Evolutionary conservation across 208 protist species (phyloP).

Genomic region (Wallacemonas collosoma): DNA sequence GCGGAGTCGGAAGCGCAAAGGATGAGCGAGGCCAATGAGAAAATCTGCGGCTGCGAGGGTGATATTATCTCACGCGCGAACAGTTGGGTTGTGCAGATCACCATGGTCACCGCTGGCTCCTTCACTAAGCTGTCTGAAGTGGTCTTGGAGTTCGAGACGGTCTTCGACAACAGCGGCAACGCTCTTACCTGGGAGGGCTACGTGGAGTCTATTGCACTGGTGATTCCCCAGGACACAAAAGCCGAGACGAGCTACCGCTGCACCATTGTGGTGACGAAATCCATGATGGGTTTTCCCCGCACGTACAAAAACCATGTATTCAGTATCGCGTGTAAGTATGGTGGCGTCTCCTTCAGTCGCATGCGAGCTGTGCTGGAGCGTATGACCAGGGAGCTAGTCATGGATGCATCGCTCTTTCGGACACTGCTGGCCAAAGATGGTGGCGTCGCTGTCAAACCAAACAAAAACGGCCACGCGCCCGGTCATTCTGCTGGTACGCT

Average conservation of each 20-base stretch:
- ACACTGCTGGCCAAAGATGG: too few species aligned
- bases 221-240: background rate
- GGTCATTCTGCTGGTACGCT: too few species aligned
- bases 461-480: too few species aligned
- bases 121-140: slow-evolving; percentile 4
- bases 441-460: too few species aligned
- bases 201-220: background rate
- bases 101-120: slow-evolving; percentile 3
- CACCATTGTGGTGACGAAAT: background rate
- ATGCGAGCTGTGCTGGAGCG: background rate
- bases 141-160: slow-evolving; percentile 1
- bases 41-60: too few species aligned
- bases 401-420: too few species aligned
- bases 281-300: background rate
- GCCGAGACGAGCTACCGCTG: background rate
- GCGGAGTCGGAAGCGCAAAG: background rate
- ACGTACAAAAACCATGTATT: too few species aligned
- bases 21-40: background rate
- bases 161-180: too few species aligned
- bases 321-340: background rate
- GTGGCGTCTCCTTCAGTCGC: background rate
- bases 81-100: background rate
- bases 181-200: slow-evolving; percentile 3
- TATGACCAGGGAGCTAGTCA: background rate
- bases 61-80: too few species aligned